Base-by-base conservation (phyloP, 805 yeast genomes). In the Suhomyces emberorum region DNA sequence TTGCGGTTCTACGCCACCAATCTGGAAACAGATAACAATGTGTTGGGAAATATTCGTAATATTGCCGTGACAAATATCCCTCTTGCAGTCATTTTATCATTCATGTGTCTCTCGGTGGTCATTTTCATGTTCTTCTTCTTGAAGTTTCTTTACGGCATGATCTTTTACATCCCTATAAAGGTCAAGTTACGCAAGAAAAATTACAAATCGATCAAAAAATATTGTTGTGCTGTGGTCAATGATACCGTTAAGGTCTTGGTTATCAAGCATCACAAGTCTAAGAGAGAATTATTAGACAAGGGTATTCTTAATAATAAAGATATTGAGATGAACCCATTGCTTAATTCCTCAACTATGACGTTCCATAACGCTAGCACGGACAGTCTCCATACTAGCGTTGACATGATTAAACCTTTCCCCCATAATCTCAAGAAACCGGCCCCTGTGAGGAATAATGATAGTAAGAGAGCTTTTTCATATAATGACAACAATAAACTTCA, bases 61-160 rank as follows among this genome's bases (percentile, higher is more conserved):
- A 75, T 85, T 11, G 87, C 91, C n/a, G 55, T 65, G 11, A 67
- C 76, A 10, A 80, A 83, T 52, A 61, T 75, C 43, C 63, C 71
- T 29, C 82, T 84, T 51, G 86, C 95, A 2, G 61, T 87, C n/a
- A 73, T 87, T 16, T 55, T 88, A 17, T 76, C 87, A 18, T 72
- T 83, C 46, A 86, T 87, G 91, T 67, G 83, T 26, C 70, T 83
- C 39, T 83, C 95, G 1, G 77, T 88, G 48, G 55, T 75, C 11
- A 73, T 88, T 47, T 88, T 93, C 89, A 63, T 78, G 9, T 59
- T 83, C 36, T 83, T 84, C 65, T 72, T 83, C 41, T 51, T 75
- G 35, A 69, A 70, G 52, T 74, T 83, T 39, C 46, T 66, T 16
- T 49, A 77, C 37, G 89, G 87, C 1, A 42, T 81, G 43, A 24